Evolutionary conservation across 345 rosid species (phyloP), one percentile per base, ranked within the genome.

Genomic region (Lepidium aucheri): DNA sequence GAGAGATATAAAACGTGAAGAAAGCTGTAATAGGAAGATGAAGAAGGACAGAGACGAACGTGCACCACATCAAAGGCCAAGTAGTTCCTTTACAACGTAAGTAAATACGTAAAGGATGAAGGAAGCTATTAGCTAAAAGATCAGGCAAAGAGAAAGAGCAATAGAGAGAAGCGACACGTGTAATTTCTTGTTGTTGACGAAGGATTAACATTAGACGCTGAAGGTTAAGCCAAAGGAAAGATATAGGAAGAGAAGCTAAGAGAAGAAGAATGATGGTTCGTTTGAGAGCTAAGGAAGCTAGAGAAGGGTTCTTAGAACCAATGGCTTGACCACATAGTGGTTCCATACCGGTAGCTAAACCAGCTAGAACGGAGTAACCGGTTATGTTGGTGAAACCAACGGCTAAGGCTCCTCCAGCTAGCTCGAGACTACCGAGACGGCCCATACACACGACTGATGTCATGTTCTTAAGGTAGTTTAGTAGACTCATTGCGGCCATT

Each of bases 281-380:
- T 51, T 63, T 77, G 36, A 90, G 76, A 20, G 87, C 83, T 3
- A 65, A 80, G 26, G 72, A 66, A 18, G 88, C 94, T 4, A 86
- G 59, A 7, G 75, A 63, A 12, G 61, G 53, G 65, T 90, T 87
- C 42, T 71, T 84, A 5, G 97, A 90, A 16, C 98, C 98, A 30
- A 85, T 76, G 44, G 96, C 93, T 73, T 93, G 98, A 63, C 96
- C 79, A 13, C 97, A 90, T 5, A 93, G 74, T 11, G 97, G 88
- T 69, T 93, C 98, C 97, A 93, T 90, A 35, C 98, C 97, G 78
- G 76, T 79, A 28, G 98, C 96, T 4, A 93, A 76, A 33, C 98
- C 98, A 0, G 94, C 87, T 7, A 93, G 79, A 52, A 93, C 88
- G 0, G 98, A 90, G 69, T 93, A 90, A 51, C 98, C 98, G 5